These are phyloP conservation scores for Tubosaeta sp. DNA, from an alignment of 768 basidiomycete genomes.

Conservation along the genomic window DNA sequence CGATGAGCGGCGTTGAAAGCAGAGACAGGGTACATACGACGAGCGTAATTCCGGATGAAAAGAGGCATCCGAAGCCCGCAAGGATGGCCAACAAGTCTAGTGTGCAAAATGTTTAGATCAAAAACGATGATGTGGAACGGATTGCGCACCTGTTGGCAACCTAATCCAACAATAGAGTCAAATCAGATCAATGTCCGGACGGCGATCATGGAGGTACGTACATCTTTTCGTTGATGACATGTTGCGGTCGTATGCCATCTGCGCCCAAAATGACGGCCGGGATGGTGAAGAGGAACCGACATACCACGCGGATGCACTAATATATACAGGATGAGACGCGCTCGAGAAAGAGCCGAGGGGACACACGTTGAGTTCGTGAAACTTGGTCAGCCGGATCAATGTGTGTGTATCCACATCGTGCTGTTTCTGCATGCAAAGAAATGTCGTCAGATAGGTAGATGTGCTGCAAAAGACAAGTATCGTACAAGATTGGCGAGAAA, in stretches of 20 bases:
- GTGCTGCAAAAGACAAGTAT: background rate
- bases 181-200: background rate
- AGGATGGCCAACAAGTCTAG: conserved; percentile 58
- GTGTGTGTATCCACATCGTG: conserved; percentile 63
- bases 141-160: conserved; percentile 22
- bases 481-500: conserved; percentile 61
- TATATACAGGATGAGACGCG: background rate
- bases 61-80: conserved; percentile 53
- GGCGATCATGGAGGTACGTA: conserved; percentile 17
- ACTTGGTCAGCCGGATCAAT: conserved; percentile 70
- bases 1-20: too few species aligned
- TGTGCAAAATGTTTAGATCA: background rate
- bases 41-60: conserved; percentile 73
- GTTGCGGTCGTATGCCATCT: conserved; percentile 62
- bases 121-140: background rate
- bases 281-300: conserved; percentile 68
- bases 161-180: conserved; percentile 11
- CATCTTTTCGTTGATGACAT: conserved; percentile 61
- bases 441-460: background rate
- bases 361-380: conserved; percentile 78
- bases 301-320: conserved; percentile 67
- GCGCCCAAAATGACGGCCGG: conserved; percentile 63
- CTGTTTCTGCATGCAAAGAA: conserved; percentile 37
- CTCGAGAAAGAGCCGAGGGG: background rate
- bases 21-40: conserved; percentile 43